Conservation (phyloP, 352 stramenopile species). For the Phytophthora tubulina region DNA sequence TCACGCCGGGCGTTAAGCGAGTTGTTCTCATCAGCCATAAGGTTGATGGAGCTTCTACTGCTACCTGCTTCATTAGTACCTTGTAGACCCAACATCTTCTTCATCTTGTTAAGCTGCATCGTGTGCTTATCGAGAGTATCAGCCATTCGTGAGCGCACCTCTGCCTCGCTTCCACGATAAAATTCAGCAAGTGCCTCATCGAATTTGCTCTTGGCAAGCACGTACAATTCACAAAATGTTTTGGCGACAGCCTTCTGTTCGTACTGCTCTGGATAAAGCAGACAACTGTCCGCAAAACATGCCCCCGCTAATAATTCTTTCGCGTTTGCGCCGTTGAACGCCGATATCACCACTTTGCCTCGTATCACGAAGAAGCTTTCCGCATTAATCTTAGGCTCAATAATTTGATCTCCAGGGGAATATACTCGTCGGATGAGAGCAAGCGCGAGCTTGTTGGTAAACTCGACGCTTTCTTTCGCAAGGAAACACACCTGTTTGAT, state of each 20-base stretch:
- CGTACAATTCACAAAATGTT: constrained; percentile 84
- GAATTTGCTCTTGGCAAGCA: constrained; percentile 72
- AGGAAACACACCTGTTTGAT: constrained; percentile 78
- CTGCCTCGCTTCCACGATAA: constrained; percentile 49
- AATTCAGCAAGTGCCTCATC: constrained; percentile 65
- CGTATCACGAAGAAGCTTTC: constrained; percentile 81
- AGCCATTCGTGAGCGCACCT: constrained; percentile 49
- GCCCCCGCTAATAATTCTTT: constrained; percentile 67
- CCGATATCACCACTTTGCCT: constrained; percentile 56
- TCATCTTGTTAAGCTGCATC: constrained; percentile 76
- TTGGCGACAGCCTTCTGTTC: constrained; percentile 77
- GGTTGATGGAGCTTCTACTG: constrained; percentile 28
- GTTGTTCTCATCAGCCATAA: not conserved
- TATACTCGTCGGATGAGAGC: constrained; percentile 63
- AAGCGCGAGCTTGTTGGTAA: constrained; percentile 69
- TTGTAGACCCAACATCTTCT: constrained; percentile 70
- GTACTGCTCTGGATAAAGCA: constrained; percentile 62
- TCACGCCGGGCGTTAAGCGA: not conserved
- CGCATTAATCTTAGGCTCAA: constrained; percentile 74
- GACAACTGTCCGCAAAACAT: constrained; percentile 70
- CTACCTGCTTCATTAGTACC: constrained; percentile 21
- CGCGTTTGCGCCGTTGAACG: constrained; percentile 49
- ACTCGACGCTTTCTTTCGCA: constrained; percentile 72
- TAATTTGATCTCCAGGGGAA: constrained; percentile 65
- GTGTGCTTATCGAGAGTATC: constrained; percentile 63